These are phyloP conservation scores for Cyclanthera cordifolia DNA, from an alignment of 306 rosid species.

Conservation along the genomic window DNA sequence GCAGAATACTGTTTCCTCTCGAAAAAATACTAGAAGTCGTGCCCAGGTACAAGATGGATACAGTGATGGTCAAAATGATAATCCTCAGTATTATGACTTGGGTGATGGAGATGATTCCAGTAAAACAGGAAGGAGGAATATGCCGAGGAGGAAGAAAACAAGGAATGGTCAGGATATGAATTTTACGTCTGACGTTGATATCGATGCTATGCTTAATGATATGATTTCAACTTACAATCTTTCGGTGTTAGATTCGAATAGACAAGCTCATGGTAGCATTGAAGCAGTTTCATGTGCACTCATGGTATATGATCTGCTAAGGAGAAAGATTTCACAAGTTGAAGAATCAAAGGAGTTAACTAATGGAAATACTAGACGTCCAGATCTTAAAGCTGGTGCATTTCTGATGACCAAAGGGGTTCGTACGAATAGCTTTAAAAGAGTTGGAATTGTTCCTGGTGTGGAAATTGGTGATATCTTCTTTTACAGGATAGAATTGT, in stretches of 20 bases:
- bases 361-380: conserved; percentile 56
- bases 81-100: conserved; percentile 15
- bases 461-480: conserved; percentile 82
- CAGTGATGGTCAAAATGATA: conserved; percentile 16
- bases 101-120: conserved; percentile 29
- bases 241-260: conserved; percentile 25
- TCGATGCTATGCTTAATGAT: conserved; percentile 37
- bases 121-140: conserved; percentile 27
- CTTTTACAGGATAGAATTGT: conserved; percentile 75
- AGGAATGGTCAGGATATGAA: conserved; percentile 23
- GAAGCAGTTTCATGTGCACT: conserved; percentile 39
- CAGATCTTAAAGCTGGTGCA: conserved; percentile 63
- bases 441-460: conserved; percentile 65
- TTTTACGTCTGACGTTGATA: conserved; percentile 30
- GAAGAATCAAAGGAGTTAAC: conserved; percentile 43
- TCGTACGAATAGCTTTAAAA: conserved; percentile 50
- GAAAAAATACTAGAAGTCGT: conserved; percentile 33
- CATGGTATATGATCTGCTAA: conserved; percentile 43
- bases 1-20: conserved; percentile 22
- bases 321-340: conserved; percentile 53
- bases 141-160: conserved; percentile 22
- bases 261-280: conserved; percentile 42
- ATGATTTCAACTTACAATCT: conserved; percentile 37
- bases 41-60: conserved; percentile 36
- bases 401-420: conserved; percentile 68